Conservation (phyloP, 192 early-diverging fungal species). For the Helicostylum pulchrum region DNA sequence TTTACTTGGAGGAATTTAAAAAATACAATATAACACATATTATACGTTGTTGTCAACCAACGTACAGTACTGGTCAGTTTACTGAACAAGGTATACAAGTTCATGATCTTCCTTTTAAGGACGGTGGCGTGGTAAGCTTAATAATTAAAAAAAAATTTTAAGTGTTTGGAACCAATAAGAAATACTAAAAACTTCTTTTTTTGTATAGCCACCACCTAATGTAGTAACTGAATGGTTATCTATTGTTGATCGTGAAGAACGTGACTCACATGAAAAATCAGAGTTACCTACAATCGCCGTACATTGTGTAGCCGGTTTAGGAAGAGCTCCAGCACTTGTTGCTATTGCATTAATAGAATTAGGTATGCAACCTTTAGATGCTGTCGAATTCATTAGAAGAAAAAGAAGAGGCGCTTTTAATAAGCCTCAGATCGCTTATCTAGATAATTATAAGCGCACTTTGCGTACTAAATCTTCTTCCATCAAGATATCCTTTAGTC, state of each 20-base stretch:
- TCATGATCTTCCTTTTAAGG: constrained; percentile 89
- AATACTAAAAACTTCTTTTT: not conserved
- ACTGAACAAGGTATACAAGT: constrained; percentile 63
- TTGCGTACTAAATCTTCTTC: constrained; percentile 22
- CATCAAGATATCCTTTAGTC: constrained; percentile 32
- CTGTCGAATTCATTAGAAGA: constrained; percentile 69
- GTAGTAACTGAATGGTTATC: constrained; percentile 61
- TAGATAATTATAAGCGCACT: constrained; percentile 41
- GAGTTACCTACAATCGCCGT: constrained; percentile 71
- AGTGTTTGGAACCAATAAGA: not conserved
- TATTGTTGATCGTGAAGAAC: constrained; percentile 51
- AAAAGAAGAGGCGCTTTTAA: constrained; percentile 80
- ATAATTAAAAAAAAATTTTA: not conserved
- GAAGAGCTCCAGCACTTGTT: constrained; percentile 90
- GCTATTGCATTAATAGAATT: constrained; percentile 76
- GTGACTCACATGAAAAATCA: constrained; percentile 30
- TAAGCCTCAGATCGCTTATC: constrained; percentile 67
- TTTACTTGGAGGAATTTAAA: constrained; percentile 72
- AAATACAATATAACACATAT: constrained; percentile 77
- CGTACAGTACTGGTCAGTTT: constrained; percentile 65
- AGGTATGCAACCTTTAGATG: constrained; percentile 74
- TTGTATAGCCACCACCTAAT: constrained; percentile 37
- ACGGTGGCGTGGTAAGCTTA: constrained; percentile 72
- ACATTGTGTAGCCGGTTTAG: constrained; percentile 94
- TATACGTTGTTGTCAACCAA: constrained; percentile 89